Evolutionary conservation across 2,329 filamentous ascomycete genomes (phyloP).

Genomic region (Didymella lethalis): DNA sequence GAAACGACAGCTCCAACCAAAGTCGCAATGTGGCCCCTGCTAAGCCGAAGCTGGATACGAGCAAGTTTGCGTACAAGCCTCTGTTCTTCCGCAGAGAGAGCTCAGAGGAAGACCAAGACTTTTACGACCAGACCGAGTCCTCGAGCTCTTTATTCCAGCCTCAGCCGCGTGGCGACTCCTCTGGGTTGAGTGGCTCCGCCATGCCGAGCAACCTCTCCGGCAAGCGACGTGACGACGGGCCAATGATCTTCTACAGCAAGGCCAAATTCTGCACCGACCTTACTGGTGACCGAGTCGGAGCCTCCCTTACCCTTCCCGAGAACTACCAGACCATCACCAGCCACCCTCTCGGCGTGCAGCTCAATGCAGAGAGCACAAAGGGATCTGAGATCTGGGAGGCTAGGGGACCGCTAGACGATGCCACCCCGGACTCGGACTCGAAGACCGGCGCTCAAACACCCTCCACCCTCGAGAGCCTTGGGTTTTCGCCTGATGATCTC

Average conservation of each 20-base stretch:
- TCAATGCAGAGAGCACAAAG: conserved; percentile 4
- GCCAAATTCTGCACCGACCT: conserved; percentile 83
- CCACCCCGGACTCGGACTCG: conserved; percentile 32
- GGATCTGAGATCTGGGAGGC: conserved; percentile 41
- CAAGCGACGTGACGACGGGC: conserved; percentile 70
- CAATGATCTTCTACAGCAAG: conserved; percentile 84
- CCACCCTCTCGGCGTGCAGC: conserved; percentile 43
- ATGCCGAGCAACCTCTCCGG: conserved; percentile 55
- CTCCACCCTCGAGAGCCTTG: conserved; percentile 44
- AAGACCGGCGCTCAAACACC: conserved; percentile 43
- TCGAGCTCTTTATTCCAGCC: conserved; percentile 42
- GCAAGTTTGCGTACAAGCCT: conserved; percentile 56
- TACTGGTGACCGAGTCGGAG: conserved; percentile 65
- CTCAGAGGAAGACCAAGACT: conserved; percentile 51
- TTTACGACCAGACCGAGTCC: conserved; percentile 43
- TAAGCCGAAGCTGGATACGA: conserved; percentile 36
- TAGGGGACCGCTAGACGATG: conserved; percentile 35
- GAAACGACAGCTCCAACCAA: conserved; percentile 25
- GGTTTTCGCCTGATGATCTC: conserved; percentile 48
- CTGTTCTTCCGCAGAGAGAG: conserved; percentile 58
- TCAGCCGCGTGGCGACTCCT: conserved; percentile 48
- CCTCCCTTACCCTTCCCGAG: conserved; percentile 27
- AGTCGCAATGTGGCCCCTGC: conserved; percentile 30
- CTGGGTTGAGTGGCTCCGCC: conserved; percentile 57
- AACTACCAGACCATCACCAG: conserved; percentile 44